phyloP scores from a whole-genome alignment of 805 yeast species.

The Myxozyma sirexii region DNA sequence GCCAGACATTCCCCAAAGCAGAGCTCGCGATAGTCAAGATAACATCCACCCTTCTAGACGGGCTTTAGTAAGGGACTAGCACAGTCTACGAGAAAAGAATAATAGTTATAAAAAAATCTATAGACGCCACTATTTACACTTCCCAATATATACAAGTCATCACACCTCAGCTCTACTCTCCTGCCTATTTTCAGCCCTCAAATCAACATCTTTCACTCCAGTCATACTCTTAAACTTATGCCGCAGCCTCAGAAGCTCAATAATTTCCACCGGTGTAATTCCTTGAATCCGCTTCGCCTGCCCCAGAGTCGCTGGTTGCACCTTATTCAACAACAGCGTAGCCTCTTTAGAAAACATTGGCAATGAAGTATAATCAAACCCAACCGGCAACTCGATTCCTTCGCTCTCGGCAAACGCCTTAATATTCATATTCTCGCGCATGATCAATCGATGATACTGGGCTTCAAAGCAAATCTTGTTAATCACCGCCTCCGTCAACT shows the following conservation, averaged over 20 bases:
- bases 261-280: conserved; percentile 88
- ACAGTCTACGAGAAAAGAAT: background rate
- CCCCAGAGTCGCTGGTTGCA: conserved; percentile 87
- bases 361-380: conserved; percentile 61
- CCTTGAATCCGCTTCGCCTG: conserved; percentile 96
- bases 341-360: conserved; percentile 46
- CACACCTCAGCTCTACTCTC: background rate
- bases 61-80: conserved; percentile 3
- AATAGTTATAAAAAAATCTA: background rate
- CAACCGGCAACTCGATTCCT: conserved; percentile 64
- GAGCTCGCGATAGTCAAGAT: background rate
- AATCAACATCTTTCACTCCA: background rate
- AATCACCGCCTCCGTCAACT: conserved; percentile 50
- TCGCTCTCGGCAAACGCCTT: conserved; percentile 86
- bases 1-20: too few species aligned
- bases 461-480: conserved; percentile 76
- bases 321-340: conserved; percentile 57
- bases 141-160: background rate
- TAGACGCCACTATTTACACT: background rate
- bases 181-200: background rate
- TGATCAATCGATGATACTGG: conserved; percentile 76
- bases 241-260: conserved; percentile 58
- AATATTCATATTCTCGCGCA: conserved; percentile 69
- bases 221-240: background rate
- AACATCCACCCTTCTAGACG: conserved; percentile 13